These are phyloP conservation scores for Botrytis hyacinthi DNA, from an alignment of 2,329 filamentous ascomycete species.

Conservation along the genomic window DNA sequence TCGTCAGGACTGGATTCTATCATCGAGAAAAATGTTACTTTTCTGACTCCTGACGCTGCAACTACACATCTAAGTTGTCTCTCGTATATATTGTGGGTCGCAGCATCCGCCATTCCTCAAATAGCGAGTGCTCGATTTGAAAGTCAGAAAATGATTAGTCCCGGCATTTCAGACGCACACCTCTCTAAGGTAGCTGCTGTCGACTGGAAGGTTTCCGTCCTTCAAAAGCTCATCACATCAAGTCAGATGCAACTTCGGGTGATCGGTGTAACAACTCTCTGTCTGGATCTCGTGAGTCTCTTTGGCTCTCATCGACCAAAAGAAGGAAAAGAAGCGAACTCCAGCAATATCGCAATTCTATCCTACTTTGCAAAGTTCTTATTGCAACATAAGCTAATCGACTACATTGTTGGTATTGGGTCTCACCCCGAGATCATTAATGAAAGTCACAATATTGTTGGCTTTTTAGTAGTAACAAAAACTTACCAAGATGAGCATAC, in stretches of 20 bases:
- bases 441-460: conserved; percentile 78
- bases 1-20: conserved; percentile 46
- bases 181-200: conserved; percentile 35
- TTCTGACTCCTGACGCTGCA: conserved; percentile 48
- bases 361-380: conserved; percentile 69
- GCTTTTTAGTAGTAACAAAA: conserved; percentile 78
- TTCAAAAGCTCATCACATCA: conserved; percentile 73
- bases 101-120: conserved; percentile 37
- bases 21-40: conserved; percentile 56
- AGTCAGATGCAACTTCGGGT: conserved; percentile 90
- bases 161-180: conserved; percentile 29
- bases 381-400: conserved; percentile 66
- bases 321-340: conserved; percentile 38
- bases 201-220: conserved; percentile 65
- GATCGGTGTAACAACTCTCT: conserved; percentile 72
- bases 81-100: conserved; percentile 45
- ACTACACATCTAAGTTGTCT: conserved; percentile 44
- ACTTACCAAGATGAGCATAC: conserved; percentile 71
- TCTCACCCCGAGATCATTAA: conserved; percentile 89
- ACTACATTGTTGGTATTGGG: conserved; percentile 85
- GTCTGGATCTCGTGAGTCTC: conserved; percentile 63
- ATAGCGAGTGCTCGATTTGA: conserved; percentile 29
- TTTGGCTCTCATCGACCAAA: conserved; percentile 54
- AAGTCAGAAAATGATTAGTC: conserved; percentile 33
- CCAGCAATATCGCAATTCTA: conserved; percentile 53